These are phyloP conservation scores for Russula sp. DNA, from an alignment of 768 basidiomycete species.

Conservation along the genomic window DNA sequence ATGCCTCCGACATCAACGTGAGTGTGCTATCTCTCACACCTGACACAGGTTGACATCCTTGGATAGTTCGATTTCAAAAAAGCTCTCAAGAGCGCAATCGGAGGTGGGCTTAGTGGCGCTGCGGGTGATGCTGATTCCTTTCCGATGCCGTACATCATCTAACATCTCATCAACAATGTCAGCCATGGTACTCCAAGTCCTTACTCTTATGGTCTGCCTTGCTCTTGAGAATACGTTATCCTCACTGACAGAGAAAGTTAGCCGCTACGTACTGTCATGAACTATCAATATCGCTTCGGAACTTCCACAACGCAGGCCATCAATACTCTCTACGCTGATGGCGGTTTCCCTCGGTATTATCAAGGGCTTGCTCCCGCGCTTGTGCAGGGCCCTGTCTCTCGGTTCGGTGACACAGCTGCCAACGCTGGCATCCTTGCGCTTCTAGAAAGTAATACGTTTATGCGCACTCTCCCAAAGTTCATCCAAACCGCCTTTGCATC, in stretches of 20 bases:
- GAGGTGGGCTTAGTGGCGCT: slow-evolving; percentile 88
- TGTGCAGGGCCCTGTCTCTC: slow-evolving; percentile 75
- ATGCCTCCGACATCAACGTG: slow-evolving; percentile 65
- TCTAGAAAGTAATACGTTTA: slow-evolving; percentile 69
- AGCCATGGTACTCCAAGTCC: slow-evolving; percentile 94
- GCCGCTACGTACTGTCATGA: slow-evolving; percentile 97
- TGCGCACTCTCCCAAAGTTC: slow-evolving; percentile 57
- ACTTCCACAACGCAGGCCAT: slow-evolving; percentile 64
- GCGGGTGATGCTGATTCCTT: slow-evolving; percentile 49
- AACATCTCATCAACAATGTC: slow-evolving; percentile 18
- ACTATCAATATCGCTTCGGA: slow-evolving; percentile 93
- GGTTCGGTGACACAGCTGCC: slow-evolving; percentile 95
- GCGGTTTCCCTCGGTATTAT: slow-evolving; percentile 83
- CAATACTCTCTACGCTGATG: slow-evolving; percentile 67
- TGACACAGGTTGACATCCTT: background rate
- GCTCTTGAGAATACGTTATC: slow-evolving; percentile 17
- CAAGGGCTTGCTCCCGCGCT: slow-evolving; percentile 84
- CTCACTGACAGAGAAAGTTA: slow-evolving; percentile 32
- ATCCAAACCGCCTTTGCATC: slow-evolving; percentile 80
- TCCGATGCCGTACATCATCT: background rate
- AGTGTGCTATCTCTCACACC: slow-evolving; percentile 31
- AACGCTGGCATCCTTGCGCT: slow-evolving; percentile 90
- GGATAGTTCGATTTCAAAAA: slow-evolving; percentile 72
- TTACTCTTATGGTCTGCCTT: slow-evolving; percentile 66
- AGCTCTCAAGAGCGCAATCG: slow-evolving; percentile 78